A percentile compares a stretch with the other conserved stretches of the same genome.
These are phyloP conservation scores for Gynostemma pentaphyllum DNA, from an alignment of 306 rosid species.

Conservation along the genomic window DNA sequence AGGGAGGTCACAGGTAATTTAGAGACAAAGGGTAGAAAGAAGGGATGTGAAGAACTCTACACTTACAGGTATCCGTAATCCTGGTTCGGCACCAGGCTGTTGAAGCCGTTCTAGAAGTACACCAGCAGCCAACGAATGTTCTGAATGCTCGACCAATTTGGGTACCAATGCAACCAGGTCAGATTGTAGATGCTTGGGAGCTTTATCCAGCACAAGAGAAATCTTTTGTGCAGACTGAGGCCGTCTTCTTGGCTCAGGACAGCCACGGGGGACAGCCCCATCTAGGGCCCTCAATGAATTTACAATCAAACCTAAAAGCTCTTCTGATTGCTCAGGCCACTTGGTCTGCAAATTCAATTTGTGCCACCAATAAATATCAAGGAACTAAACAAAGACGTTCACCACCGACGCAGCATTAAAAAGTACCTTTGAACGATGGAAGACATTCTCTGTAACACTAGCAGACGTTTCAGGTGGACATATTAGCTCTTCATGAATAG, in stretches of 20 bases:
- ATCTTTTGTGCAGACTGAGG: constrained; percentile 97
- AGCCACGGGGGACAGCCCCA: constrained; percentile 91
- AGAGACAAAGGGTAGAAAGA: constrained; percentile 14
- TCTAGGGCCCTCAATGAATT: constrained; percentile 91
- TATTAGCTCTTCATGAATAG: constrained; percentile 54
- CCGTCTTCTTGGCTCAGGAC: constrained; percentile 93
- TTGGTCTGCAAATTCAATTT: constrained; percentile 50
- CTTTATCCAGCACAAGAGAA: constrained; percentile 85
- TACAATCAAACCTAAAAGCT: constrained; percentile 92
- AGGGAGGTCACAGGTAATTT: background rate
- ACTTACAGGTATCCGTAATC: constrained; percentile 78
- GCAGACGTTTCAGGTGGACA: constrained; percentile 87
- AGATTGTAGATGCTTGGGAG: constrained; percentile 88
- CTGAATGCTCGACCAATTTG: constrained; percentile 91
- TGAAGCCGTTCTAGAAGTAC: constrained; percentile 85
- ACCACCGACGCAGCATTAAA: constrained; percentile 12
- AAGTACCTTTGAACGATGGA: constrained; percentile 67
- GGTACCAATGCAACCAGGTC: constrained; percentile 87
- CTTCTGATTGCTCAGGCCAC: constrained; percentile 99
- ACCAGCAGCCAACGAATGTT: constrained; percentile 89
- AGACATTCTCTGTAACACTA: constrained; percentile 44
- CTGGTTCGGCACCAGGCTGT: constrained; percentile 87
- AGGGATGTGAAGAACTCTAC: constrained; percentile 10
- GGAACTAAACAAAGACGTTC: constrained; percentile 17
- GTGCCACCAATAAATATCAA: constrained; percentile 15